A percentile compares a stretch with the other conserved stretches of the same genome.
Evolutionary conservation across 805 yeast species (phyloP).

Genomic region (Diddensiella transvaalensis): DNA sequence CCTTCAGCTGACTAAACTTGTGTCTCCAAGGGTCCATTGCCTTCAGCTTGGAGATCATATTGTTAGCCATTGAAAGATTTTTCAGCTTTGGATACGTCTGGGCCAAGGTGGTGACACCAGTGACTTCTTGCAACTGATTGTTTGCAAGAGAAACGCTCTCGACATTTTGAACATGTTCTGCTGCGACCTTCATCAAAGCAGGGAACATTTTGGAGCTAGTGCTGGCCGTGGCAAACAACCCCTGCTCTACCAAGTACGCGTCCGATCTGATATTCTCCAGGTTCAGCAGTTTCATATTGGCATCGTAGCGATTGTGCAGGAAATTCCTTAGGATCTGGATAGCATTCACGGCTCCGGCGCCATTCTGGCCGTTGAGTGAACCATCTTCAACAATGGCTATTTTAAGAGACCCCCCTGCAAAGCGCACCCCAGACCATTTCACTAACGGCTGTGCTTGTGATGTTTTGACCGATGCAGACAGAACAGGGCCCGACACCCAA

Average conservation of each 20-base stretch:
- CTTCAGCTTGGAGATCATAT: constrained; percentile 56
- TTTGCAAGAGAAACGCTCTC: constrained; percentile 53
- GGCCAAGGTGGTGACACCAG: constrained; percentile 59
- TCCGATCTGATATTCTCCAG: constrained; percentile 64
- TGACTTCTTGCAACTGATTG: constrained; percentile 62
- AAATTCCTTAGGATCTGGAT: constrained; percentile 61
- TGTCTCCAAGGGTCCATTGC: constrained; percentile 71
- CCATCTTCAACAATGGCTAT: constrained; percentile 39
- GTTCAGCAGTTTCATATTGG: constrained; percentile 62
- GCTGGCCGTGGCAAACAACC: constrained; percentile 58
- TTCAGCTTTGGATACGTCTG: constrained; percentile 69
- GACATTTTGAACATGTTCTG: constrained; percentile 44
- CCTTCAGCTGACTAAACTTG: constrained; percentile 70
- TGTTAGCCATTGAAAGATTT: constrained; percentile 78
- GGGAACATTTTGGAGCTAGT: constrained; percentile 81
- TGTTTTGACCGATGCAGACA: constrained; percentile 57
- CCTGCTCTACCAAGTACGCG: constrained; percentile 52
- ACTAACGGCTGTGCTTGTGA: constrained; percentile 57
- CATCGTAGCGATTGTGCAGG: constrained; percentile 63
- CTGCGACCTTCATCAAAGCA: constrained; percentile 82
- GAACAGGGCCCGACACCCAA: constrained; percentile 50
- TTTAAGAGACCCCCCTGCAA: constrained; percentile 68
- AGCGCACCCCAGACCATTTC: constrained; percentile 70
- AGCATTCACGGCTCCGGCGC: constrained; percentile 36
- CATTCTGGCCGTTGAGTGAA: constrained; percentile 14